A percentile compares a stretch with the other conserved stretches of the same genome.
Evolutionary conservation across 2,329 filamentous ascomycete genomes (phyloP).

Genomic region (Diaporthe longicolla): DNA sequence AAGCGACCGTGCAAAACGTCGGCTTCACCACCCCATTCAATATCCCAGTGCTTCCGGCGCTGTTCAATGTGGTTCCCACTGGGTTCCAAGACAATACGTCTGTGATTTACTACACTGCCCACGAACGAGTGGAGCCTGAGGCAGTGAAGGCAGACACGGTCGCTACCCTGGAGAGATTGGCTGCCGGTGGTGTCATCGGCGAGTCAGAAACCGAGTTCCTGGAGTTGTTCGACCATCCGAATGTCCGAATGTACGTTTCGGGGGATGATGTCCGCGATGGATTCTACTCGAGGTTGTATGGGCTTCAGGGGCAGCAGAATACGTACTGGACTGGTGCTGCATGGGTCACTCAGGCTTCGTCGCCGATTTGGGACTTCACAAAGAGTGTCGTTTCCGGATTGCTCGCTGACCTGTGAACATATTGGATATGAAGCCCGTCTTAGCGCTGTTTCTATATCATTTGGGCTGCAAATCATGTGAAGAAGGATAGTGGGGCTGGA

Average conservation of each 20-base stretch:
- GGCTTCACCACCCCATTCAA: conserved; percentile 18
- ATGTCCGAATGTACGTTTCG: conserved; percentile 6
- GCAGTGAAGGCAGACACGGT: conserved; percentile 18
- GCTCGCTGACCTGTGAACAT: neutral
- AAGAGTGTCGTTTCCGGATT: conserved; percentile 7
- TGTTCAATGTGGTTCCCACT: conserved; percentile 17
- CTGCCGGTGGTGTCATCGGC: conserved; percentile 3
- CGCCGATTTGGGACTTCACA: conserved; percentile 51
- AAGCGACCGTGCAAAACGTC: conserved; percentile 14
- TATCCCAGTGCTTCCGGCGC: neutral
- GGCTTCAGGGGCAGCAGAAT: conserved; percentile 46
- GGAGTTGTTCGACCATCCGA: conserved; percentile 1
- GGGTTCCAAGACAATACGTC: conserved; percentile 11
- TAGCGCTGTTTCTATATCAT: neutral
- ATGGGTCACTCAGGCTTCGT: conserved; percentile 51
- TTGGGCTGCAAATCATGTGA: neutral
- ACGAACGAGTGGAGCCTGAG: conserved; percentile 20
- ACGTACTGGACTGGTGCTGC: conserved; percentile 50
- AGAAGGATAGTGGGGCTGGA: too few species aligned
- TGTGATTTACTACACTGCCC: conserved; percentile 6
- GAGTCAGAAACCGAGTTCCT: conserved; percentile 20
- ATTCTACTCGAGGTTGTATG: conserved; percentile 48
- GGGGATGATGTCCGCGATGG: conserved; percentile 43
- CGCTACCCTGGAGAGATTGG: conserved; percentile 18
- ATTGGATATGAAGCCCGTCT: neutral